phyloP scores from a whole-genome alignment of 139 green algal species.

The Pleodorina starrii region DNA sequence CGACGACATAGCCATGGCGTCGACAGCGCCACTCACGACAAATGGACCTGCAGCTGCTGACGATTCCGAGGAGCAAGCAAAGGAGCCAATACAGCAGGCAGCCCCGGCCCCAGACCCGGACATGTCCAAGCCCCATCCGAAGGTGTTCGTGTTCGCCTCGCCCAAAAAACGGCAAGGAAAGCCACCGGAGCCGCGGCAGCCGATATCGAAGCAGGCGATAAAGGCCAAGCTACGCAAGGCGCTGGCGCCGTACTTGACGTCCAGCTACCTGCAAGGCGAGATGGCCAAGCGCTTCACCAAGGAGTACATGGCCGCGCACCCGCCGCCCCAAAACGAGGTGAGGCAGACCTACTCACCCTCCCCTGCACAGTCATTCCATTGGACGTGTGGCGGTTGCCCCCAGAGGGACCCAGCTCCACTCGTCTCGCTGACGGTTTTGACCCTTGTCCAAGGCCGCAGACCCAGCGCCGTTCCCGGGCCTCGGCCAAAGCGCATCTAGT shows the following conservation, averaged over 20 bases:
- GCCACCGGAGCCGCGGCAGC: not conserved
- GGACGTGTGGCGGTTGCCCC: too few species aligned
- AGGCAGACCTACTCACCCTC: not conserved
- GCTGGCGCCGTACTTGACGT: not conserved
- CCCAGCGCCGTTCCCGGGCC: too few species aligned
- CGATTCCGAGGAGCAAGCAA: not conserved
- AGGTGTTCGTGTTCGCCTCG: slow-evolving; percentile 13
- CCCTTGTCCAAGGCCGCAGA: too few species aligned
- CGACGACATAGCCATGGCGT: too few species aligned
- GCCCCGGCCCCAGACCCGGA: not conserved
- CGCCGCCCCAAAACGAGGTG: slow-evolving; percentile 20
- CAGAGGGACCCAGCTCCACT: too few species aligned
- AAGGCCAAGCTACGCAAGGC: slow-evolving; percentile 12
- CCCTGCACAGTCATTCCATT: too few species aligned
- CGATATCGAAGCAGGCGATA: not conserved
- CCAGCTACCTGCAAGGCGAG: not conserved
- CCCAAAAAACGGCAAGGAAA: not conserved
- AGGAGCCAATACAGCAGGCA: not conserved
- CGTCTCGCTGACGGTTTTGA: too few species aligned
- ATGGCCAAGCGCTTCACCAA: slow-evolving; percentile 5
- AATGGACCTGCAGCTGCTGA: not conserved
- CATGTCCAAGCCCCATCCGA: slow-evolving; percentile 21
- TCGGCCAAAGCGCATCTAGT: too few species aligned
- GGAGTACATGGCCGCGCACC: slow-evolving; percentile 32
- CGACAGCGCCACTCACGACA: too few species aligned